These are phyloP conservation scores for Conticribra weissflogii DNA, from an alignment of 108 stramenopile genomes.

Conservation along the genomic window DNA sequence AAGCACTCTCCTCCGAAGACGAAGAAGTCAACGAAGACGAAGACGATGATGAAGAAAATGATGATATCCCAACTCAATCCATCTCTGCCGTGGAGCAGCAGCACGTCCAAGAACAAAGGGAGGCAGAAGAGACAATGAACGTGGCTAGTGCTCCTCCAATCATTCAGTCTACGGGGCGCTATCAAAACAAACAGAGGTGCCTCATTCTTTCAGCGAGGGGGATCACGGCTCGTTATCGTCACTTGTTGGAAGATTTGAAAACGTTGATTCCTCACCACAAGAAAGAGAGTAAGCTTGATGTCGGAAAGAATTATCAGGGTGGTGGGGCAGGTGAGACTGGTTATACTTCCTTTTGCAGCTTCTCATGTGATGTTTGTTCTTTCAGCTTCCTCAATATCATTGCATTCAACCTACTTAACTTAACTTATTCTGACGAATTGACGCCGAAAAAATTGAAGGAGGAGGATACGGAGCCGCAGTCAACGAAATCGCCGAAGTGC, in stretches of 20 bases:
- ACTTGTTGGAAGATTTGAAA: slow-evolving; percentile 96
- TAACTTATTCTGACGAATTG: no score
- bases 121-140: neutral
- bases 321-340: neutral
- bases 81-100: slow-evolving; percentile 7
- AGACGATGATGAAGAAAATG: slow-evolving; percentile 12
- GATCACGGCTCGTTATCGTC: slow-evolving; percentile 95
- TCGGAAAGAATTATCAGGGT: slow-evolving; percentile 50
- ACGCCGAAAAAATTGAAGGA: no score
- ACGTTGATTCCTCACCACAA: slow-evolving; percentile 97
- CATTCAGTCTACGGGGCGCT: slow-evolving; percentile 68
- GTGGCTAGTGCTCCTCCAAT: neutral
- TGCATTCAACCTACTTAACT: no score
- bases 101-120: neutral
- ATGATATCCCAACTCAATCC: neutral
- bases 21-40: slow-evolving; percentile 23
- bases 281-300: slow-evolving; percentile 94
- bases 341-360: no score
- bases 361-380: no score
- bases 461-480: slow-evolving; percentile 80
- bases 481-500: slow-evolving; percentile 96
- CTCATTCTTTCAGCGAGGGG: slow-evolving; percentile 95
- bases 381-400: slow-evolving; percentile 11
- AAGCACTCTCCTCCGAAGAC: slow-evolving; percentile 23
- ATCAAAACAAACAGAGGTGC: slow-evolving; percentile 97